Evolutionary conservation across 108 stramenopile species (phyloP), one percentile per base, ranked within the genome.

Genomic region (Nitzschia putrida): DNA sequence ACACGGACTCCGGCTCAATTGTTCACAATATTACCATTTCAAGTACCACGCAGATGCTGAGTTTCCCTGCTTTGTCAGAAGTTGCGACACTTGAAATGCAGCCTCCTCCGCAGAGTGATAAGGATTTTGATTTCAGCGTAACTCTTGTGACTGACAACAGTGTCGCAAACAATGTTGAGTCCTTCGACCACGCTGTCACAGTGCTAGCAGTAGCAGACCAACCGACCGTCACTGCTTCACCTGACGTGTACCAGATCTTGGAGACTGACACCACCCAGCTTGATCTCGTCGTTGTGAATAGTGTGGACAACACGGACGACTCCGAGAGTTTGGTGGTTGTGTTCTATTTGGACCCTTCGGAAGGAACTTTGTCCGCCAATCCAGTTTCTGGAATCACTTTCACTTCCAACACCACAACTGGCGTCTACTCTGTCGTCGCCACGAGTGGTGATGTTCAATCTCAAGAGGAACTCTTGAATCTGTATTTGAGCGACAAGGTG

Each of bases 131-230:
- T 63, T 7, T 44, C 41, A 10, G 61, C 44, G 9, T 44, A 40
- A 8, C 9, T 13, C 11, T 63, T 10, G 22, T 9, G 43, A 21
- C 61, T 18, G 29, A 22, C 29, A 58, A 58, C 57, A 24, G n/a
- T 45, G 18, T 16, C 9, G 41, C 20, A 8, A 63, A 63, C 42
- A 34, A 63, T 37, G 23, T 22, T 12, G 11, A 29, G 9, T 18
- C 13, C 18, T 63, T 24, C 20, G 21, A 24, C n/a, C 61, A 63
- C 44, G 42, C 41, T 7, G 37, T 69, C 14, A 25, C 10, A 9
- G 49, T 59, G 9, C n/a, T n/a, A 14, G 61, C 61, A 20, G 42
- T 63, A 8, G 61, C 61, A 18, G 53, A 53, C 18, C 10, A 53
- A 53, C 53, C 53, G 8, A 14, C 13, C 8, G 53, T 53, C 11